Conservation (phyloP, 2,329 filamentous ascomycete species). For the Neonectria hederae region DNA sequence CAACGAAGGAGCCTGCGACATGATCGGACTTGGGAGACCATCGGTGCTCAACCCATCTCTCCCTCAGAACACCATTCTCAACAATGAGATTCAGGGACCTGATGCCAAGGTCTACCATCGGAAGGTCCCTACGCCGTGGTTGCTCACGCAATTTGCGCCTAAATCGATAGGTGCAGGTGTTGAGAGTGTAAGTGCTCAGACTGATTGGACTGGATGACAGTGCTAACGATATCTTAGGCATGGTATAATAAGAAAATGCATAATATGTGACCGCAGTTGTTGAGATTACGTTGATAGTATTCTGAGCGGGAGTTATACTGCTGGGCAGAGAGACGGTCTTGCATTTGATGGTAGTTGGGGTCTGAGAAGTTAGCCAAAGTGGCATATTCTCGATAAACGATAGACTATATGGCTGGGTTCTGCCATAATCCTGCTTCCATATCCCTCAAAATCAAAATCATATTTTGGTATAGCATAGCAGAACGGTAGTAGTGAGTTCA, state of each 20-base stretch:
- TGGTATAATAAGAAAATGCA: conserved; percentile 12
- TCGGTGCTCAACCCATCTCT: conserved; percentile 50
- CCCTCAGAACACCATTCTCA: conserved; percentile 43
- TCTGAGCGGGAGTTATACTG: neutral
- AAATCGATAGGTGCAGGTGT: conserved; percentile 32
- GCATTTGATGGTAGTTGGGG: no score
- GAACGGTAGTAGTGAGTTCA: no score
- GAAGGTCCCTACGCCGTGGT: conserved; percentile 26
- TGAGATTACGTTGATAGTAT: neutral
- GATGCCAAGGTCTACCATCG: conserved; percentile 25
- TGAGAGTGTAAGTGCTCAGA: conserved; percentile 29
- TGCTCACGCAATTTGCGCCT: conserved; percentile 27
- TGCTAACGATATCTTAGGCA: neutral
- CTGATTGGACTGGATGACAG: neutral
- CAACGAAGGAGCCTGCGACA: conserved; percentile 50
- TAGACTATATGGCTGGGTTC: no score
- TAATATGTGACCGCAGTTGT: neutral
- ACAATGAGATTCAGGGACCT: conserved; percentile 23
- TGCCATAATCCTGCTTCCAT: no score
- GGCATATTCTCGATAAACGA: neutral
- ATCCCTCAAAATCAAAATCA: no score
- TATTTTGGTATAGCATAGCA: no score
- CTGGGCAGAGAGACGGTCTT: neutral
- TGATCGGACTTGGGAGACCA: conserved; percentile 54
- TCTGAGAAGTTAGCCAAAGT: neutral